Base-by-base conservation (phyloP, 345 rosid species). In the Moricandia moricandioides region DNA sequence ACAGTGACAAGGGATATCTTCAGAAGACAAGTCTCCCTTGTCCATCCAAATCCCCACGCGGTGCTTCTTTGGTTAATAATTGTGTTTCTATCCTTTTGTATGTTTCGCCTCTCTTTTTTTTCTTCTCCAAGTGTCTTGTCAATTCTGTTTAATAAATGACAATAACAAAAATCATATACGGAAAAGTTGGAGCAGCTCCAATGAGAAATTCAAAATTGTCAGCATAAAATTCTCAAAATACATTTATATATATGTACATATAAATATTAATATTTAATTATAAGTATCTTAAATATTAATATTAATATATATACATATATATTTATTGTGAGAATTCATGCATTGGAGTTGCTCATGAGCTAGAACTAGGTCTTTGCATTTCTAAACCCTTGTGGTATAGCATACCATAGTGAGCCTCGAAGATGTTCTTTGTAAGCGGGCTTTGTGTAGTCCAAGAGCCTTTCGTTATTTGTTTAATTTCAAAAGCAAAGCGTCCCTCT, bases 1-100 rank as follows among this genome's bases (percentile, higher is more conserved):
- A 57, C 78, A 66, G 67, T 74, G 79, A 67, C 68, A 67, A 49
- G 10, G 3, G 39, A 66, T n/a, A 45, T 1, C 31, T 55, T 55
- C n/a, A 24, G n/a, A 55, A 55, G 60, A 24, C 31, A 55, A 55
- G 31, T 55, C 31, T 55, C n/a, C n/a, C n/a, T 39, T 40, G 26
- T 65, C 66, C 65, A 73, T 43, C 65, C 71, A 57, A 27, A 56
- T 26, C 61, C 61, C 33, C 61, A 56, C 61, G 61, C 61, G 60
- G 60, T 3, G 12, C 26, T 17, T 52, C 18, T 47, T 24, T 55
- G 60, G 7, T 24, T 24, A 4, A 55, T 24, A 4, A 55, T 18
- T 54, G 26, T 54, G 54, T 47, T 47, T 49, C 24, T 9, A 17
- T 52, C 11, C 57, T 17, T 52, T 52, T 17, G 27, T 17, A 3